A percentile compares a stretch with the other conserved stretches of the same genome.
These are phyloP conservation scores for Boletus tomentosulus DNA, from an alignment of 768 basidiomycete genomes.

Conservation along the genomic window DNA sequence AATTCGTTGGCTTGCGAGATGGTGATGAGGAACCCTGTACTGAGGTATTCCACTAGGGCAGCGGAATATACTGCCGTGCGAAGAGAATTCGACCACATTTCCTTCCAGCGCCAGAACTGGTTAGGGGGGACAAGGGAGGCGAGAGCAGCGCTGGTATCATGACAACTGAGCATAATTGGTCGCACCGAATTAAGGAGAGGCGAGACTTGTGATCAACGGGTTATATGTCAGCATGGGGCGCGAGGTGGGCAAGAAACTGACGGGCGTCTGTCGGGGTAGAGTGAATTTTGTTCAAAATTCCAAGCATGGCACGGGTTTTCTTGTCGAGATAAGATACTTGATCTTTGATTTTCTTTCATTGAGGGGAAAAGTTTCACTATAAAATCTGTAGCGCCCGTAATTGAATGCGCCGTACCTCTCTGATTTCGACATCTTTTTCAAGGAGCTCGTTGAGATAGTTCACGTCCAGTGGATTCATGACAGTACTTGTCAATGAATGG, in stretches of 20 bases:
- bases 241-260: slow-evolving; percentile 33
- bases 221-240: slow-evolving; percentile 7
- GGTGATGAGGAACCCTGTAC: slow-evolving; percentile 54
- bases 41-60: slow-evolving; percentile 62
- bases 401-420: slow-evolving; percentile 47
- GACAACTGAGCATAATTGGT: slow-evolving; percentile 54
- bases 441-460: slow-evolving; percentile 55
- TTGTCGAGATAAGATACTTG: slow-evolving; percentile 73
- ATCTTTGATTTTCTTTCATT: slow-evolving; percentile 70
- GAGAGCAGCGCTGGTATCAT: slow-evolving; percentile 46
- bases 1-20: slow-evolving; percentile 46
- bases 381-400: not conserved
- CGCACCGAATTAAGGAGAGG: slow-evolving; percentile 52
- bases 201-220: slow-evolving; percentile 44
- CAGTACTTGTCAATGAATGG: not conserved
- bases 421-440: slow-evolving; percentile 58
- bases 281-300: slow-evolving; percentile 75
- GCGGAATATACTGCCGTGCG: slow-evolving; percentile 64
- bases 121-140: slow-evolving; percentile 59
- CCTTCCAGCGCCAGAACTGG: slow-evolving; percentile 83
- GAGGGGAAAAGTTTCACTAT: not conserved
- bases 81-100: slow-evolving; percentile 73
- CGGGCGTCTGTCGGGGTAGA: slow-evolving; percentile 61
- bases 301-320: slow-evolving; percentile 66
- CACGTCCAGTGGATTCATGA: slow-evolving; percentile 54